A percentile compares a stretch with the other conserved stretches of the same genome.
Conservation (phyloP, 148 eudicot genomes). For the Vaccinium darrowii region DNA sequence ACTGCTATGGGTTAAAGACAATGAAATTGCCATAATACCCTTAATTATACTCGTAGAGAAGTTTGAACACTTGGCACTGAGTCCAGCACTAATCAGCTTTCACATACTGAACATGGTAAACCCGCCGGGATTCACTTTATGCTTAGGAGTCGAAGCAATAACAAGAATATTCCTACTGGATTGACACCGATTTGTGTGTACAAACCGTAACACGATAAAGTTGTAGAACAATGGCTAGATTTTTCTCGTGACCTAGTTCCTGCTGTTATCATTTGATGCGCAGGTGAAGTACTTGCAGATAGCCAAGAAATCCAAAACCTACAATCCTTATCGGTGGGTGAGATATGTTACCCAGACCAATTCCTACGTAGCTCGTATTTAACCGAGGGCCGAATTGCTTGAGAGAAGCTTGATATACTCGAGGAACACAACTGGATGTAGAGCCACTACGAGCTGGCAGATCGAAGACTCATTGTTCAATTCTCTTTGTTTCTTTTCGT, state of each 20-base stretch:
- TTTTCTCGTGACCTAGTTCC: background rate
- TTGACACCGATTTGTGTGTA: background rate
- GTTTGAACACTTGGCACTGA: background rate
- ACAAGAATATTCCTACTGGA: background rate
- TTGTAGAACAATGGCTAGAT: background rate
- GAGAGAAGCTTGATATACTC: no score
- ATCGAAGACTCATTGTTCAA: background rate
- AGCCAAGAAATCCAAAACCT: constrained; percentile 64
- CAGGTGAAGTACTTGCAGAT: constrained; percentile 84
- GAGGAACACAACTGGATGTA: no score
- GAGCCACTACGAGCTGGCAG: no score
- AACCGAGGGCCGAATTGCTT: constrained; percentile 17
- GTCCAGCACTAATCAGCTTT: background rate
- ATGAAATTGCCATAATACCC: background rate
- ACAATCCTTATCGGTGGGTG: constrained; percentile 88
- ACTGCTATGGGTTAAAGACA: background rate
- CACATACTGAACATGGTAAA: background rate
- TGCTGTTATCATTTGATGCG: constrained; percentile 20
- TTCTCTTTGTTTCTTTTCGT: background rate
- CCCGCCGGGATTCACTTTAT: background rate
- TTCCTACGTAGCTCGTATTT: constrained; percentile 86
- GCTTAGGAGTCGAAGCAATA: background rate
- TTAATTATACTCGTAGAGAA: background rate
- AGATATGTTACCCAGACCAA: constrained; percentile 83
- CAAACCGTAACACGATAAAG: background rate